Evolutionary conservation across 371 early-diverging fungal genomes (phyloP), one percentile per base, ranked within the genome.

Genomic region (Mortierella sp.): DNA sequence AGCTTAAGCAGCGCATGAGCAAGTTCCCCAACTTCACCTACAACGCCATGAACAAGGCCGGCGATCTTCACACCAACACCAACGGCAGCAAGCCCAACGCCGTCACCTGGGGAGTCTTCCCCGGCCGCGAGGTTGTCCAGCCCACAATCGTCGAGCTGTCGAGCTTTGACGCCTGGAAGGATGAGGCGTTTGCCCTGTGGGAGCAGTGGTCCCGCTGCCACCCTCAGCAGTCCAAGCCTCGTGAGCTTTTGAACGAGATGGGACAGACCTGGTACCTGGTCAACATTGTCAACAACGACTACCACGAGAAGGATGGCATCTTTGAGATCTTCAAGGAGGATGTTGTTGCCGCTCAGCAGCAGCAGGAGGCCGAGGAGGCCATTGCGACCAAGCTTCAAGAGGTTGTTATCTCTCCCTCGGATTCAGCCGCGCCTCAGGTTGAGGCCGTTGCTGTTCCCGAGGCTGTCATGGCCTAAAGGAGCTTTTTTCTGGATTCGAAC

Each of bases 31-130:
- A 87, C 54, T 88, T 97, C 37, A 97, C 98, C 14, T 98, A 94
- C 88, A 95, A 95, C 87, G 97, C 97, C 9, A 96, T 98, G 74
- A 97, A 96, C 91, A 92, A 93, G 86, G 86, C 90, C 74, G 97
- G 97, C 55, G 95, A 97, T 78, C 89, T 98, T 64, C 88, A 89
- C 61, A 96, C 96, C 73, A 98, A 97, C 90, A 94, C 94, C 74
- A 88, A 90, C 51, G 90, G 89, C 69, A 95, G 95, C 83, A 92
- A 93, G 50, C 96, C 97, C 46, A 98, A 97, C 79, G 98, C 98
- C n/a, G 97, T 98, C 31, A 98, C 98, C 5, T 98, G 98, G 98
- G 98, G 98, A 77, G 98, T 97, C 40, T 98, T 98, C 94, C 98
- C 98, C 13, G 97, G 97, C 53, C 96, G 97, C 82, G 98, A 98